Conservation (phyloP, 176 grass and related monocot species). For the Pharus latifolius region DNA sequence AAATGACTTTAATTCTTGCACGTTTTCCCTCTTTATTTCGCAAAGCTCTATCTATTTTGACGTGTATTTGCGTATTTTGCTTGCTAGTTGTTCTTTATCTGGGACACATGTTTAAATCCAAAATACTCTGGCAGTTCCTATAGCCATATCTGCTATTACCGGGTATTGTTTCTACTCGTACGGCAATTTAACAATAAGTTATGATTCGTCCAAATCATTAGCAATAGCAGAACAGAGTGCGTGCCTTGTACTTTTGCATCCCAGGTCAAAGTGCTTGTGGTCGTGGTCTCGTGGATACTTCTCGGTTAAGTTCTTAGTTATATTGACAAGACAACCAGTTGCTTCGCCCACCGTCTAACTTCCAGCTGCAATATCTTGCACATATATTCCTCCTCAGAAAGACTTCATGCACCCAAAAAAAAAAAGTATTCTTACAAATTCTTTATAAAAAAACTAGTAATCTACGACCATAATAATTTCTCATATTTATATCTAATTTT, state of each 20-base stretch:
- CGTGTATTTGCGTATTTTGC: not conserved
- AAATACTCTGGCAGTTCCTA: not conserved
- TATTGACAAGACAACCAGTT: slow-evolving; percentile 8
- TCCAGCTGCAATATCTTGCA: not conserved
- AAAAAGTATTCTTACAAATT: too few relatives aligned
- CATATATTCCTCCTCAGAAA: too few relatives aligned
- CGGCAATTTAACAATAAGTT: not conserved
- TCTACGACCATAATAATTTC: too few relatives aligned
- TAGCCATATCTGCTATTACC: not conserved
- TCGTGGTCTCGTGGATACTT: not conserved
- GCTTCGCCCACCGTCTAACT: not conserved
- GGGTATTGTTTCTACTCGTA: not conserved
- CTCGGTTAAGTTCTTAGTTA: not conserved
- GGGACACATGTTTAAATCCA: not conserved
- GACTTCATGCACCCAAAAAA: too few relatives aligned
- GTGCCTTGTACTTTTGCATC: not conserved
- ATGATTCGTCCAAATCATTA: not conserved
- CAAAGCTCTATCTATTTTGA: not conserved
- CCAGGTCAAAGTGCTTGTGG: too few relatives aligned
- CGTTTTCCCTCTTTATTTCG: not conserved
- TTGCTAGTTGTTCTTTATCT: not conserved
- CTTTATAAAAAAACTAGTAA: too few relatives aligned
- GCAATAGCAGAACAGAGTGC: not conserved
- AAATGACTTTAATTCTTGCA: too few relatives aligned
- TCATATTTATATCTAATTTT: too few relatives aligned